These are phyloP conservation scores for Diaporthe citriasiana DNA, from an alignment of 2,329 filamentous ascomycete genomes.

Conservation along the genomic window DNA sequence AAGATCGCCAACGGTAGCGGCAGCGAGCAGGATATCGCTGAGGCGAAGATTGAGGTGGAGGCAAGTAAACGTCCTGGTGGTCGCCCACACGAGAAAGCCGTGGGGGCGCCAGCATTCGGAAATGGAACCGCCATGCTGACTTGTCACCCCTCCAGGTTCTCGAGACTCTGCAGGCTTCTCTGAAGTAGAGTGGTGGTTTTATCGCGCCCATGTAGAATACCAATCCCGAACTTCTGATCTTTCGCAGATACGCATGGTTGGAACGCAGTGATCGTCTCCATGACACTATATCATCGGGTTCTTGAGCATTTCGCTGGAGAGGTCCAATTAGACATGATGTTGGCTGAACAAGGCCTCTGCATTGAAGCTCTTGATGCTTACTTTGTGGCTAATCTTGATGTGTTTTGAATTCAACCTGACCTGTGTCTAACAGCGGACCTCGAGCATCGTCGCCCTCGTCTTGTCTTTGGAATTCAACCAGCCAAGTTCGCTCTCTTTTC, in stretches of 20 bases:
- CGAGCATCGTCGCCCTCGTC: background rate
- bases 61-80: slow-evolving; percentile 62
- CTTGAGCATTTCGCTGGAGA: slow-evolving; percentile 7
- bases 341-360: background rate
- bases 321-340: slow-evolving; percentile 13
- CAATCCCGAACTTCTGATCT: slow-evolving; percentile 36
- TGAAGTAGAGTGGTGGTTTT: slow-evolving; percentile 75
- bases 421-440: no score
- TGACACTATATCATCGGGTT: background rate
- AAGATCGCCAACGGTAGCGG: slow-evolving; percentile 92
- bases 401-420: background rate
- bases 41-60: slow-evolving; percentile 99
- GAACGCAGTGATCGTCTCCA: slow-evolving; percentile 5
- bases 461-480: no score
- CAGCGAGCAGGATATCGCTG: slow-evolving; percentile 96
- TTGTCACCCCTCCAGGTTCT: slow-evolving; percentile 71
- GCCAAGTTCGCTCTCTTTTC: background rate
- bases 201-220: slow-evolving; percentile 55
- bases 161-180: slow-evolving; percentile 83
- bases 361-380: background rate
- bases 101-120: background rate
- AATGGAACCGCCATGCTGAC: slow-evolving; percentile 53
- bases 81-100: background rate
- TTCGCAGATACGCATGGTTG: background rate
- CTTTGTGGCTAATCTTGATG: background rate